Base-by-base conservation (phyloP, 1,284 basidiomycete genomes). In the Agaricales sp. region DNA sequence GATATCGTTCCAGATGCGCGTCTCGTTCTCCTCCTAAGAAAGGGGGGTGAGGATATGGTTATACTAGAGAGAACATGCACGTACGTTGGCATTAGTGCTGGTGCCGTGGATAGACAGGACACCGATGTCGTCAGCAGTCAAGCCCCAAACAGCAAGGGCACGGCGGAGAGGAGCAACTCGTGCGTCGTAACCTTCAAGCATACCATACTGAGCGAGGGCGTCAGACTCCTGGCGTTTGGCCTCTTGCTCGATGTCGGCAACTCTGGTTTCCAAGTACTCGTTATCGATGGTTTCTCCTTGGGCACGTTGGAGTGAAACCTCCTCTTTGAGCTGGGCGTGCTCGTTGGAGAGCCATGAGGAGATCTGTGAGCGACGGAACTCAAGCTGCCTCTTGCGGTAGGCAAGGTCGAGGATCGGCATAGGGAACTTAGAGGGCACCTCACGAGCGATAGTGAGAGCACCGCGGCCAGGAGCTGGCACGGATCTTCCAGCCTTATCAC, bases 71-170 rank as follows among this genome's bases (percentile, higher is more conserved):
- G 35, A 3, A 13, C 1, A 43, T 8, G 4, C 18, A 67, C 75
- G 51, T 59, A 80, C 79, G 67, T 99, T 99, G 30, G 95, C 95
- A 59, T 83, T 87, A 35, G 96, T 99, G 60, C 93, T 95, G 3
- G 95, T 99, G 43, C 92, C 92, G 59, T 94, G 92, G 55, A 94
- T 92, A 20, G 90, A 90, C 46, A 92, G 72, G 43, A 87, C 81
- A 54, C 88, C 91, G 55, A 99, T 83, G 54, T 96, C 91, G 63
- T 99, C 94, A 26, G 89, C 86, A 19, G 81, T 87, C 51, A 99
- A 73, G 55, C 93, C 94, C 92, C 93, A 99, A 46, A 97, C 87
- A 51, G 96, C 95, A 46, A 99, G 78, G 6, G 93, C 93, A 48
- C 92, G 87, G 58, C 94, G 90, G 53, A 99, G 77, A 52, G 95